Conservation (phyloP, 2,329 filamentous ascomycete genomes). For the Talaromyces marneffei region DNA sequence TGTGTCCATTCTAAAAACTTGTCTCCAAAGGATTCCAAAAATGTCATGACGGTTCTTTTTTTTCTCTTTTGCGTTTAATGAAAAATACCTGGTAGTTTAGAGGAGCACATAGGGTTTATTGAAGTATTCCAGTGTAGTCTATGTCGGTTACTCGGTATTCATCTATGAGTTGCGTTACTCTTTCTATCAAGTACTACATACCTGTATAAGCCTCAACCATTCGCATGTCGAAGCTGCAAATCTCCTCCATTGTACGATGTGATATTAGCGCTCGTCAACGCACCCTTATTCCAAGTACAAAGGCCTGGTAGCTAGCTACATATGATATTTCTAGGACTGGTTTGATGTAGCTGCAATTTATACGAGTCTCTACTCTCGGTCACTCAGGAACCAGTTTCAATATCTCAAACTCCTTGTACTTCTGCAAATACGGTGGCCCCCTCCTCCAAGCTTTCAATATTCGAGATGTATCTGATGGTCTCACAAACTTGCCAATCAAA, state of each 20-base stretch:
- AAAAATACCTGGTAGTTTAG: constrained; percentile 5
- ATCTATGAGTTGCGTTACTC: background rate
- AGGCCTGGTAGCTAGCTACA: too few species aligned
- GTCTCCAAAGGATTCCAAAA: constrained; percentile 7
- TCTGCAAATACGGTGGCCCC: constrained; percentile 60
- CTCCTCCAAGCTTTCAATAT: constrained; percentile 69
- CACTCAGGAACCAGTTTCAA: constrained; percentile 51
- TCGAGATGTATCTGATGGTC: constrained; percentile 44
- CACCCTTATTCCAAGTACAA: background rate
- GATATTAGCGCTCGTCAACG: background rate
- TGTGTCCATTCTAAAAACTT: background rate
- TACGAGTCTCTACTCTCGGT: background rate
- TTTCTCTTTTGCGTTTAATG: background rate
- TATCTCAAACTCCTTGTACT: constrained; percentile 72
- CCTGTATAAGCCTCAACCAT: background rate
- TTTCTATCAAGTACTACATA: too few species aligned
- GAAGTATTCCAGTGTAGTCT: constrained; percentile 5
- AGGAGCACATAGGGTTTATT: constrained; percentile 9
- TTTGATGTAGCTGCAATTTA: background rate
- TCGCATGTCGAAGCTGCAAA: background rate
- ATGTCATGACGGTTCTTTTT: constrained; percentile 1
- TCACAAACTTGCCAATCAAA: constrained; percentile 45
- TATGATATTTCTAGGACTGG: background rate
- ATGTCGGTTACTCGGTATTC: background rate
- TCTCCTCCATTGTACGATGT: background rate